Conservation (phyloP, 2,329 filamentous ascomycete species). For the Onygena corvina region DNA sequence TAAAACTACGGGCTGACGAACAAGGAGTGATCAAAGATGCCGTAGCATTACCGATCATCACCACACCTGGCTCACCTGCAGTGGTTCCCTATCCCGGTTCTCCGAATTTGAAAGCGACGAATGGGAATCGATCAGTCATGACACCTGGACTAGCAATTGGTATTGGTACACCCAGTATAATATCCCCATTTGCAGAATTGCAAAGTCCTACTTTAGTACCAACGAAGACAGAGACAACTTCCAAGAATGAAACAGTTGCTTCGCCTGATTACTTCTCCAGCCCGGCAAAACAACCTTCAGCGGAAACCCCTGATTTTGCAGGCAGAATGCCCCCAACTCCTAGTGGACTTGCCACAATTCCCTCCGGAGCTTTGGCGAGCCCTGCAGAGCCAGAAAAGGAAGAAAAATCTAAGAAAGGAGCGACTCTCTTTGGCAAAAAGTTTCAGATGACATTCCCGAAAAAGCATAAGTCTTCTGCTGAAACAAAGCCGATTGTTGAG, state of each 20-base stretch:
- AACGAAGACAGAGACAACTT: no score
- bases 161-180: slow-evolving; percentile 52
- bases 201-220: slow-evolving; percentile 22
- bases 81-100: not conserved
- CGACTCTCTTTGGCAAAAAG: slow-evolving; percentile 66
- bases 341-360: slow-evolving; percentile 14
- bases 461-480: slow-evolving; percentile 58
- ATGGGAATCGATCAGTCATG: slow-evolving; percentile 49
- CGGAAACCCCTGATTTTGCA: slow-evolving; percentile 21
- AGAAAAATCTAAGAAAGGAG: slow-evolving; percentile 42
- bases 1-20: slow-evolving; percentile 53
- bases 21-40: slow-evolving; percentile 45
- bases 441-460: slow-evolving; percentile 68
- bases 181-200: slow-evolving; percentile 19
- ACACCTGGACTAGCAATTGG: slow-evolving; percentile 72
- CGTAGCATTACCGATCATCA: slow-evolving; percentile 42
- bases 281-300: slow-evolving; percentile 15
- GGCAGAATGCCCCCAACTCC: slow-evolving; percentile 24
- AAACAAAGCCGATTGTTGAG: slow-evolving; percentile 61
- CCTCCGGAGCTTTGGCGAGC: not conserved
- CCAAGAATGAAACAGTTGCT: slow-evolving; percentile 21
- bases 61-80: slow-evolving; percentile 5
- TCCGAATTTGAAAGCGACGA: slow-evolving; percentile 39
- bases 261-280: slow-evolving; percentile 13
- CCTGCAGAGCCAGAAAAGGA: slow-evolving; percentile 36